Evolutionary conservation across 495 filamentous ascomycete species (phyloP).

Genomic region (Ramalina peruviana): DNA sequence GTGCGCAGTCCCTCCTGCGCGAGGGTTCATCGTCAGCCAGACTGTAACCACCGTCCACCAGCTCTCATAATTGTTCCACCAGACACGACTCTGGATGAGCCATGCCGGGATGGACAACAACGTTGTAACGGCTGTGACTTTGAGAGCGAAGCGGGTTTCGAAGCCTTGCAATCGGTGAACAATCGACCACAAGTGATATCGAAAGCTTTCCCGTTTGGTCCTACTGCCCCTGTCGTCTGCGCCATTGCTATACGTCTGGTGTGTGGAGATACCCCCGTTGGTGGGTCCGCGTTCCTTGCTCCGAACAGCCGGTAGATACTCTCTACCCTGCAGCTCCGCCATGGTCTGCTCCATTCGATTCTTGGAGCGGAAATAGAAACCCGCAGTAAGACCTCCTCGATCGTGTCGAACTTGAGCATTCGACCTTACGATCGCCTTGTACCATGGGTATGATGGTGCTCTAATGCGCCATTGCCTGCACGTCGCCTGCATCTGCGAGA

Average conservation of each 20-base stretch:
- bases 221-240: conserved; percentile 2
- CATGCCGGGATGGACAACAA: conserved; percentile 40
- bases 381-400: conserved; percentile 39
- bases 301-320: conserved; percentile 20
- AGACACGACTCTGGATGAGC: conserved; percentile 25
- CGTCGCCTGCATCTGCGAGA: conserved; percentile 30
- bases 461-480: conserved; percentile 26
- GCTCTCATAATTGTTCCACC: conserved; percentile 38
- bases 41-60: conserved; percentile 46
- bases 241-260: conserved; percentile 14
- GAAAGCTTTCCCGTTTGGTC: conserved; percentile 17
- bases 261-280: background rate
- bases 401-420: conserved; percentile 45
- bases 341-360: conserved; percentile 28
- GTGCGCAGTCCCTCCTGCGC: conserved; percentile 42
- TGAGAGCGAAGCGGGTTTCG: conserved; percentile 43
- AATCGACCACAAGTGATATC: conserved; percentile 33
- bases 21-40: conserved; percentile 45
- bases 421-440: conserved; percentile 35
- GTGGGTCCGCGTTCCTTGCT: conserved; percentile 18
- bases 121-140: conserved; percentile 35
- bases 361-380: conserved; percentile 39
- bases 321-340: conserved; percentile 23
- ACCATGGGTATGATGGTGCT: conserved; percentile 35
- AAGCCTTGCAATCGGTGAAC: conserved; percentile 42